Percentiles rank a stretch among this genome's conserved stretches.
Conservation (phyloP, 805 yeast species). For the Candida wancherniae region DNA sequence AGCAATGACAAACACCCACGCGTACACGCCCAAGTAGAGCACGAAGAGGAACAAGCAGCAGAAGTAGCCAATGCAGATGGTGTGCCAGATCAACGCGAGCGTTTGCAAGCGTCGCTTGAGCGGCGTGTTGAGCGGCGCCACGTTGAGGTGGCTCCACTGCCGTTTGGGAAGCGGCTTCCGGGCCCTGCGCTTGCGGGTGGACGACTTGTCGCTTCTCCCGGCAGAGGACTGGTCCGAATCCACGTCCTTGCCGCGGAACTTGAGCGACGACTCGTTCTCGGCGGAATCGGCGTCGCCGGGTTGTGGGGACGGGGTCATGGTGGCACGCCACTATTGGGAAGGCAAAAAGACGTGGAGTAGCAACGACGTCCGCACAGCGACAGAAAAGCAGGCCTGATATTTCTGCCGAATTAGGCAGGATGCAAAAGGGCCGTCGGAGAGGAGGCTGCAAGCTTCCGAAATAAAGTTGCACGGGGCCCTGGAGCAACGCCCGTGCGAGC, state of each 20-base stretch:
- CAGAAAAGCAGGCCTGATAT: too few relatives aligned
- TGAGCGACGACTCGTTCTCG: too few relatives aligned
- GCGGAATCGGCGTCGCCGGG: conserved; percentile 1
- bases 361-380: too few relatives aligned
- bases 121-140: conserved; percentile 58
- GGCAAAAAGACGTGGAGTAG: too few relatives aligned
- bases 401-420: too few relatives aligned
- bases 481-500: too few relatives aligned
- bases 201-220: neutral
- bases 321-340: too few relatives aligned
- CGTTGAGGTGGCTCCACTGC: conserved; percentile 21
- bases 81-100: conserved; percentile 66
- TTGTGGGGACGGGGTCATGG: neutral
- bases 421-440: too few relatives aligned
- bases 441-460: too few relatives aligned
- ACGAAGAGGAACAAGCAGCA: conserved; percentile 49
- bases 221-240: neutral
- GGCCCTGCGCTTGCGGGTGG: neutral
- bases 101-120: conserved; percentile 58
- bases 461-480: too few relatives aligned
- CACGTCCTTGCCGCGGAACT: too few relatives aligned
- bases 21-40: conserved; percentile 45
- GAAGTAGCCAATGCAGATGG: conserved; percentile 60
- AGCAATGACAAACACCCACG: conserved; percentile 62
- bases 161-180: too few relatives aligned